Evolutionary conservation across 2,329 filamentous ascomycete genomes (phyloP), one percentile per base, ranked within the genome.

Genomic region (Fusarium equiseti): DNA sequence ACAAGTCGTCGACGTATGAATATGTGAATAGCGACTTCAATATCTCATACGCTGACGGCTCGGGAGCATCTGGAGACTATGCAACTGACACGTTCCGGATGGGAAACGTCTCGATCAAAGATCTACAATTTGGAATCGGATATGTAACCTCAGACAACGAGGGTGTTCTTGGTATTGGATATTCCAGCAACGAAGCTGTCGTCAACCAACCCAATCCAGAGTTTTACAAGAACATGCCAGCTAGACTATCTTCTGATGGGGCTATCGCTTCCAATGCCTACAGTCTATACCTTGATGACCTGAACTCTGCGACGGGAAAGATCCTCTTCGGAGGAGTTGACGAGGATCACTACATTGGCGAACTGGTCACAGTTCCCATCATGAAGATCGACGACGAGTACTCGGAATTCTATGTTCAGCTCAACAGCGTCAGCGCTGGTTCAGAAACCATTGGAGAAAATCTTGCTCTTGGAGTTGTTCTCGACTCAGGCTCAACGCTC

Each of bases 151-250:
- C 87, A 9, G 66, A 80, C 56, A 66, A 67, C 15, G 88, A 97
- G 78, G 93, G 93, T 42, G 93, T 98, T 44, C 80, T 98, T 22
- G 95, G 95, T 20, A 91, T 98, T 66, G 95, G 95, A 9, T 98
- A 97, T 78, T 78, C 86, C 1, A 79, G 85, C 70, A 96, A 97
- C 78, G 95, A 98, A 81, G 92, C 92, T 15, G 89, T 91, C 73
- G 88, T 92, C 48, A 85, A 86, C 54, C 84, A 88, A 68, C 86
- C 84, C 11, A 83, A 85, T 8, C 79, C 83, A 61, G 62, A 80
- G 6, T 61, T 87, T 1, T 95, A 95, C 79, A 80, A 88, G 45
- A 95, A 94, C 77, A 82, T 95, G 9, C 92, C 92, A 3, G 85
- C 87, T 44, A 87, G 87, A 64, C 83, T 95, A 82, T 87, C 87